These are phyloP conservation scores for Yamadazyma spencermartinsiae DNA, from an alignment of 1,139 yeast genomes.

Conservation along the genomic window DNA sequence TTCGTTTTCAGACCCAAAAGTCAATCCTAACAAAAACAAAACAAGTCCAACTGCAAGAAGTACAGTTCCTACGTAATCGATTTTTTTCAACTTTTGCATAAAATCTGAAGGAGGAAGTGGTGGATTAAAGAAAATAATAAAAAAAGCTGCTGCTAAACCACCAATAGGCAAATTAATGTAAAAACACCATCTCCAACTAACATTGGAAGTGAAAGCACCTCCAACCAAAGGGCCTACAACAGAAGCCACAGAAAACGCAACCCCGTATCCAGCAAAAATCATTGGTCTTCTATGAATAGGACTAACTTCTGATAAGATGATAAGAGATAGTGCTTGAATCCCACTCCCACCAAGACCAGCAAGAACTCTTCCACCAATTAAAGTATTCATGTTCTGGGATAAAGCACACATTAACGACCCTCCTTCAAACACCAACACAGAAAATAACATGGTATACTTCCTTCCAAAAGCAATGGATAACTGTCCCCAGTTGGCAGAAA, in stretches of 20 bases:
- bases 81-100: constrained; percentile 33
- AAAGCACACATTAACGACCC: constrained; percentile 44
- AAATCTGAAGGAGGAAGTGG: constrained; percentile 27
- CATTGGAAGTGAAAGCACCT: constrained; percentile 47
- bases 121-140: constrained; percentile 31
- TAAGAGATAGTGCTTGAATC: constrained; percentile 27
- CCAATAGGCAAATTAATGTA: constrained; percentile 52
- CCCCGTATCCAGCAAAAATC: constrained; percentile 44
- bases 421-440: constrained; percentile 35
- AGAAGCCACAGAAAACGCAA: constrained; percentile 41
- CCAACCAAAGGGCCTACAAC: constrained; percentile 59
- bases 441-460: constrained; percentile 36
- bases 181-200: constrained; percentile 76
- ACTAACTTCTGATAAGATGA: constrained; percentile 30
- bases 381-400: constrained; percentile 32
- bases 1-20: constrained; percentile 44
- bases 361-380: constrained; percentile 40
- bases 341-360: constrained; percentile 39
- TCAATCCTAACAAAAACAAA: constrained; percentile 42
- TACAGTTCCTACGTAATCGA: constrained; percentile 53
- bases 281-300: constrained; percentile 31
- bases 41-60: constrained; percentile 44
- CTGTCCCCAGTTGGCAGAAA: constrained; percentile 41
- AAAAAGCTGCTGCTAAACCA: constrained; percentile 29
- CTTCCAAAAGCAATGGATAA: constrained; percentile 49